A percentile compares a stretch with the other conserved stretches of the same genome.
Conservation (phyloP, 495 filamentous ascomycete genomes). For the Cetradonia linearis region DNA sequence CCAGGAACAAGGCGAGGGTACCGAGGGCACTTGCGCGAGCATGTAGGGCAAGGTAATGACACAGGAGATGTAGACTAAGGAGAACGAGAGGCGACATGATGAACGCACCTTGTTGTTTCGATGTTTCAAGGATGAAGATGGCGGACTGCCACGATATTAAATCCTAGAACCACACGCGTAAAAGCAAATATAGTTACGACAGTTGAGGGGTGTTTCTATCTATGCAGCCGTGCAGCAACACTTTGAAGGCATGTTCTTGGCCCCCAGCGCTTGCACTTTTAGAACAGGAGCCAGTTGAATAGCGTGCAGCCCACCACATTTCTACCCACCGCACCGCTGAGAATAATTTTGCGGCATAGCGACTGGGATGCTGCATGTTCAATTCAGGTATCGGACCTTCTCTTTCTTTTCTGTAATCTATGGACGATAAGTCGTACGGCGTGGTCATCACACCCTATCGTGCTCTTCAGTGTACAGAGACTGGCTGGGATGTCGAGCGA, state of each 20-base stretch:
- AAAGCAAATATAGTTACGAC: neutral
- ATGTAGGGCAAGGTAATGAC: neutral
- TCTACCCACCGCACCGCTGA: neutral
- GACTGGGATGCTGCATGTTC: neutral
- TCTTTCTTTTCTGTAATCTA: neutral
- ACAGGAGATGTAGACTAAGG: neutral
- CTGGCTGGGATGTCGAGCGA: neutral
- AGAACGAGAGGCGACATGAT: neutral
- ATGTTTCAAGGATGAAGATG: neutral
- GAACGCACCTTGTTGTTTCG: neutral
- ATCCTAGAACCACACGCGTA: neutral
- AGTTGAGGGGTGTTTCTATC: neutral
- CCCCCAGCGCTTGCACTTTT: neutral
- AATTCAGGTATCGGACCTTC: neutral
- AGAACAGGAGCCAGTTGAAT: neutral
- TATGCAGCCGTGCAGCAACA: neutral
- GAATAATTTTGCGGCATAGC: neutral
- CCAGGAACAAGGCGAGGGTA: constrained; percentile 5
- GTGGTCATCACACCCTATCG: neutral
- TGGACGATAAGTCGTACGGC: neutral
- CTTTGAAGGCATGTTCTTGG: neutral
- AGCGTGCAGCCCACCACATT: neutral
- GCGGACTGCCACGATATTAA: neutral
- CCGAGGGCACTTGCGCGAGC: neutral
- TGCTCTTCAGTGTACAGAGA: neutral